phyloP scores from a whole-genome alignment of 2,329 filamentous ascomycete species.

The Colletotrichum karsti region DNA sequence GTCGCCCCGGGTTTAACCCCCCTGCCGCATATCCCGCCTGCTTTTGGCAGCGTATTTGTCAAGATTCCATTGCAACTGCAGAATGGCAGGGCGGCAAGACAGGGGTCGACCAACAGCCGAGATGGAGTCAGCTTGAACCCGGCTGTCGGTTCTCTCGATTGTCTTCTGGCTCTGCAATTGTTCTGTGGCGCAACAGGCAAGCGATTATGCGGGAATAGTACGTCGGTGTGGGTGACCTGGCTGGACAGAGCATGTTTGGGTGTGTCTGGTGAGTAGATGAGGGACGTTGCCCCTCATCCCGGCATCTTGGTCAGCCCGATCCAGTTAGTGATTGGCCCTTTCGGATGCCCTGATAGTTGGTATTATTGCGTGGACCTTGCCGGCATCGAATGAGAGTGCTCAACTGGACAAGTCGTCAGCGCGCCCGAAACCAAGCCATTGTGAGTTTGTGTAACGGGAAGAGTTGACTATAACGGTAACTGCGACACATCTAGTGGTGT shows the following conservation, averaged over 20 bases:
- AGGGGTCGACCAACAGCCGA: slow-evolving; percentile 11
- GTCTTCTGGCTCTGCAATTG: not conserved
- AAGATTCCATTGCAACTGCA: not conserved
- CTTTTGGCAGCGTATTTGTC: not conserved
- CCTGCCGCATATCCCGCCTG: slow-evolving; percentile 7
- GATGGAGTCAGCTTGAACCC: slow-evolving; percentile 4
- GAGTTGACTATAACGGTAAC: slow-evolving; percentile 1
- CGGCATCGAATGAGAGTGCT: not conserved
- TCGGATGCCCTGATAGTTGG: not conserved
- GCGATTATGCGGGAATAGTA: not conserved
- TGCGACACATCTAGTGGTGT: not conserved
- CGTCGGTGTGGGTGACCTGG: not conserved
- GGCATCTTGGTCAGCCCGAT: slow-evolving; percentile 11
- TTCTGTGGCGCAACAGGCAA: not conserved
- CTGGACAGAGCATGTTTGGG: not conserved
- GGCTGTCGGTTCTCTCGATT: not conserved
- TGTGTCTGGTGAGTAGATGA: not conserved
- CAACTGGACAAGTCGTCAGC: not conserved
- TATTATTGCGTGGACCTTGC: not conserved
- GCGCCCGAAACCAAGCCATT: not conserved
- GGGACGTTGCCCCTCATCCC: slow-evolving; percentile 8
- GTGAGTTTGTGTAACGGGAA: slow-evolving; percentile 2
- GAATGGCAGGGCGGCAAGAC: not conserved
- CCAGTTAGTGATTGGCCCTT: not conserved
- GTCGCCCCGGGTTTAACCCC: slow-evolving; percentile 12